Evolutionary conservation across 192 early-diverging fungal genomes (phyloP).

Genomic region (Coemansia sp.): DNA sequence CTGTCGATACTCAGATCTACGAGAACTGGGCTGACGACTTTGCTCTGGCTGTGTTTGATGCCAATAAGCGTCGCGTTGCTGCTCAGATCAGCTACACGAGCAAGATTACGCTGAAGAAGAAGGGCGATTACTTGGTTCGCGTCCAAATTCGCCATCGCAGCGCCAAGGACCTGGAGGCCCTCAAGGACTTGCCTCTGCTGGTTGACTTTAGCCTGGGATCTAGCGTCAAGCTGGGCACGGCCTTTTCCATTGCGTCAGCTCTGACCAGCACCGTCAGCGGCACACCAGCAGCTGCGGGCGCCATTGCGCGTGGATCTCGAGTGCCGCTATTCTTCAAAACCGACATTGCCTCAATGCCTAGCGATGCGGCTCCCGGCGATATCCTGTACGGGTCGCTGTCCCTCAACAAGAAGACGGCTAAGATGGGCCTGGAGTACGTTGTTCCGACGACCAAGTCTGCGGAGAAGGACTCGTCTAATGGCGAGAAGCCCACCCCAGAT

Average conservation of each 20-base stretch:
- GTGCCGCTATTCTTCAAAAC: slow-evolving; percentile 45
- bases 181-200: slow-evolving; percentile 62
- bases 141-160: slow-evolving; percentile 73
- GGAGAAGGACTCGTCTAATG: slow-evolving; percentile 49
- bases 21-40: slow-evolving; percentile 75
- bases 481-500: slow-evolving; percentile 16
- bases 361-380: slow-evolving; percentile 77
- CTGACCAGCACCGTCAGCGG: slow-evolving; percentile 59
- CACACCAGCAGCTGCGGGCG: slow-evolving; percentile 54
- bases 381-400: slow-evolving; percentile 68
- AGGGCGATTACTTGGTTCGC: slow-evolving; percentile 83
- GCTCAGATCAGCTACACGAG: slow-evolving; percentile 74
- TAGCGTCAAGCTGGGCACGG: slow-evolving; percentile 32
- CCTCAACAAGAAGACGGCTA: slow-evolving; percentile 41
- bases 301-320: slow-evolving; percentile 57
- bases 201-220: slow-evolving; percentile 66
- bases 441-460: slow-evolving; percentile 52
- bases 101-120: slow-evolving; percentile 61
- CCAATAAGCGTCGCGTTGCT: slow-evolving; percentile 69
- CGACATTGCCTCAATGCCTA: slow-evolving; percentile 45
- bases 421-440: slow-evolving; percentile 53
- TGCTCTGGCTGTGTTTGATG: slow-evolving; percentile 68
- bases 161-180: slow-evolving; percentile 70
- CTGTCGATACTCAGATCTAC: slow-evolving; percentile 63
- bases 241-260: slow-evolving; percentile 36